Base-by-base conservation (phyloP, 1,284 basidiomycete species). In the Vanrija humicola region DNA sequence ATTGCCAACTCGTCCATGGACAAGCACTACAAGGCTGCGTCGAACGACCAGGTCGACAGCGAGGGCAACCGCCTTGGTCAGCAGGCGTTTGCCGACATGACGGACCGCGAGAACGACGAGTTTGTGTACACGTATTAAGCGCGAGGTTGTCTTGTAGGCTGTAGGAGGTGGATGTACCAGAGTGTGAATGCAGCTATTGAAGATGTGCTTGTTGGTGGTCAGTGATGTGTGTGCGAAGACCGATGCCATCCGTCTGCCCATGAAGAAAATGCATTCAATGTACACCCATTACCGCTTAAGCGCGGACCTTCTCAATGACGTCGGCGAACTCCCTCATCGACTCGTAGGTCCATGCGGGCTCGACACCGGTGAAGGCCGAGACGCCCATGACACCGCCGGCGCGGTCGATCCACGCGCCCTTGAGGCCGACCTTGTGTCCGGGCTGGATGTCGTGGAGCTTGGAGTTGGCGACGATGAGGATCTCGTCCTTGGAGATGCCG, bases 1-100 rank as follows among this genome's bases (percentile, higher is more conserved):
- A 55, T 75, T 16, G 40, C 55, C 44, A 71, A 75, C 54, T 43
- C 54, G 6, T 73, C 70, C 5, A 71, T 73, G 67, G 59, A 62
- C 47, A 55, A 47, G 46, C 26, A 43, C 28, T 59, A 56, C 54
- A 42, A 43, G 19, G 46, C 50, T 25, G 44, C 44, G 15, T 52
- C 50, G 19, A 64, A 66, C 46, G 63, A 50, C 39, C 14, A 47
- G 25, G 46, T 50, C 38, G 50, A 56, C 29, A 55, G 53, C 14
- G 50, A 53, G n/a, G 63, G 62, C 10, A 56, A 46, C 23, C 21
- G 28, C n/a, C 40, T 54, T 29, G 52, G 52, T 12, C 46, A 43
- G 60, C 57, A 68, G 54, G 66, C 65, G 6, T 67, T 67, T 40
- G 50, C 61, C 48, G 71, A 73, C 58, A 44, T 68, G 26, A 71